Evolutionary conservation across 2,329 filamentous ascomycete species (phyloP), one percentile per base, ranked within the genome.

Genomic region (Penicillium sp.): DNA sequence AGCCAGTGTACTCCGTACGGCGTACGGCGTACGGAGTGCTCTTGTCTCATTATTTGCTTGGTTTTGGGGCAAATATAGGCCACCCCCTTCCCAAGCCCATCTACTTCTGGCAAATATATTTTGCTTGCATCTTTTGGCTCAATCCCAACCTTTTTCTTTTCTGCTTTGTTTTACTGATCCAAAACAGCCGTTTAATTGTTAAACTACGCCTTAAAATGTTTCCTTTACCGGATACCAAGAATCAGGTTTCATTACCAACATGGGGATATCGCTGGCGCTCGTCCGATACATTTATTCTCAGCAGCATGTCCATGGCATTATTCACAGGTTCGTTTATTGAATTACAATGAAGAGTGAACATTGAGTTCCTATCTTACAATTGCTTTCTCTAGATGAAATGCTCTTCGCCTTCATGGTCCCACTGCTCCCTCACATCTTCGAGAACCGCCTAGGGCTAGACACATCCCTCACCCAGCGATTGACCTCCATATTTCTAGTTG

Each of bases 361-460:
- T 23, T 23, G 23, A 23, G 23, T 23, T 13, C 3, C 27, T 31
- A 35, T 38, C 16, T 29, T 7, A 18, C 29, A 25, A 23, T 44
- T 3, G 31, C 6, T 21, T 25, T 25, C 15, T 47, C 1, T 48
- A 63, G 62, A 63, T 46, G 60, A 63, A 25, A 40, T 63, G 38
- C 54, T 64, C 12, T 64, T 60, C 37, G 54, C 59, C 4, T 64
- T 63, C 48, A 63, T 64, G 55, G 44, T 63, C 6, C 62, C 62
- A 15, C 35, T 64, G 6, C 57, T 64, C 18, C 62, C 60, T 21
- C 38, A 46, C 12, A 57, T 64, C 4, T 40, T 64, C 15, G 62
- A 63, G 16, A 35, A 59, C 10, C 60, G 61, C 2, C 52, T 63
- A 27, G 60, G 56, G 6, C 29, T 58, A 9, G 54, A 62, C 15